These are phyloP conservation scores for Nicotiana undulata DNA, from an alignment of 257 asterid species.

Conservation along the genomic window DNA sequence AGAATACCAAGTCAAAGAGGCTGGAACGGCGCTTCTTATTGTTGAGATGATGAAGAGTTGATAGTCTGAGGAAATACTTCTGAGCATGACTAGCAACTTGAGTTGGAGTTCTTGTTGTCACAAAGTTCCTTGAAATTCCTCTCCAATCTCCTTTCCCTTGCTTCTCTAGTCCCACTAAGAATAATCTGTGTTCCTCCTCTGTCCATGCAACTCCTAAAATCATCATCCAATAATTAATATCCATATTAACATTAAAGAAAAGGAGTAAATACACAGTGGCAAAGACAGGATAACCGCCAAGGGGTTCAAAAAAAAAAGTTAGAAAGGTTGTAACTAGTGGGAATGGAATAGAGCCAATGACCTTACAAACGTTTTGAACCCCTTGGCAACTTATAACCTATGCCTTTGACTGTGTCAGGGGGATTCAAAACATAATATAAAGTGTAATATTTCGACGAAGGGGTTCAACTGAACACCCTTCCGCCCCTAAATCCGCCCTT, in stretches of 20 bases:
- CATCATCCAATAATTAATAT: neutral
- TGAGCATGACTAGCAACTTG: slow-evolving; percentile 92
- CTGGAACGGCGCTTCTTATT: slow-evolving; percentile 62
- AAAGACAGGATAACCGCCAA: too few species aligned
- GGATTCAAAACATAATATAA: too few species aligned
- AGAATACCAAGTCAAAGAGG: slow-evolving; percentile 70
- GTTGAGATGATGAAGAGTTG: slow-evolving; percentile 17
- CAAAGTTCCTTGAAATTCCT: slow-evolving; percentile 69
- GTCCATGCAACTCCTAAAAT: slow-evolving; percentile 73
- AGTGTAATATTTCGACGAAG: too few species aligned
- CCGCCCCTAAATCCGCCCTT: too few species aligned
- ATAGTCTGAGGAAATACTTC: slow-evolving; percentile 60
- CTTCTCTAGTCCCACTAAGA: slow-evolving; percentile 56
- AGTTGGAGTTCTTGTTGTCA: slow-evolving; percentile 66
- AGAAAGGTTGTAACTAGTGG: too few species aligned
- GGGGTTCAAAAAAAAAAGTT: too few species aligned
- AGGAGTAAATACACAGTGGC: too few species aligned
- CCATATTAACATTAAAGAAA: neutral
- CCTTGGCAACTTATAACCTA: too few species aligned
- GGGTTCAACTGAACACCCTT: too few species aligned
- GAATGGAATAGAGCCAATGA: too few species aligned
- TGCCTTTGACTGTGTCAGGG: too few species aligned
- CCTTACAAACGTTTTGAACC: too few species aligned
- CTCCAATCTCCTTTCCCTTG: slow-evolving; percentile 89
- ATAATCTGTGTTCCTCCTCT: slow-evolving; percentile 65